Percentiles rank a stretch among this genome's conserved stretches.
phyloP scores from a whole-genome alignment of 345 rosid genomes.

The Trapa incisa region DNA sequence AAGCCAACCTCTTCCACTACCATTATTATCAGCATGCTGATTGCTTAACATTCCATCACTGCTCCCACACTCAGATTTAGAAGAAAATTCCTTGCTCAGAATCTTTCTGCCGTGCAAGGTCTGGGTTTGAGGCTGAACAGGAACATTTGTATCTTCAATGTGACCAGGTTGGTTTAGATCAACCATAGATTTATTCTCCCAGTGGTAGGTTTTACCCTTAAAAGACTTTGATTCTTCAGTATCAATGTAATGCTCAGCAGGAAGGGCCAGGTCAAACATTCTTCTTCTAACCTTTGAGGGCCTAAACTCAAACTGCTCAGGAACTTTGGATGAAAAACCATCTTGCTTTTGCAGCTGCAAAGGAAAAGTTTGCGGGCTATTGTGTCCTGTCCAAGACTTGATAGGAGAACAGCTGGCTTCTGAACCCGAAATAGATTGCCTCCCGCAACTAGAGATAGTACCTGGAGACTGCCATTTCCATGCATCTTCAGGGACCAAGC shows the following conservation, averaged over 20 bases:
- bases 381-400: conserved; percentile 34
- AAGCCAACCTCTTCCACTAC: background rate
- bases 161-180: conserved; percentile 78
- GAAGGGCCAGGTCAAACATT: conserved; percentile 77
- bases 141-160: conserved; percentile 31
- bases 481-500: conserved; percentile 39
- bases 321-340: conserved; percentile 37
- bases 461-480: conserved; percentile 55
- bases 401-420: conserved; percentile 42
- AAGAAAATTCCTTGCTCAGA: background rate
- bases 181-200: conserved; percentile 31
- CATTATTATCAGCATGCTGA: background rate
- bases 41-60: conserved; percentile 6
- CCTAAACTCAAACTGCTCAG: conserved; percentile 48
- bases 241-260: conserved; percentile 64
- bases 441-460: conserved; percentile 41
- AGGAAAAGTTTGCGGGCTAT: conserved; percentile 35
- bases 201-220: conserved; percentile 19
- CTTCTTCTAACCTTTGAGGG: conserved; percentile 63
- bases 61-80: conserved; percentile 18
- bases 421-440: conserved; percentile 33
- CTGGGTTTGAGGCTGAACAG: conserved; percentile 20
- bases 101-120: conserved; percentile 10
- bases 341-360: conserved; percentile 40
- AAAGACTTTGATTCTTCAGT: conserved; percentile 31